phyloP scores from a whole-genome alignment of 305 asterid genomes.

The Fraxinus baroniana region DNA sequence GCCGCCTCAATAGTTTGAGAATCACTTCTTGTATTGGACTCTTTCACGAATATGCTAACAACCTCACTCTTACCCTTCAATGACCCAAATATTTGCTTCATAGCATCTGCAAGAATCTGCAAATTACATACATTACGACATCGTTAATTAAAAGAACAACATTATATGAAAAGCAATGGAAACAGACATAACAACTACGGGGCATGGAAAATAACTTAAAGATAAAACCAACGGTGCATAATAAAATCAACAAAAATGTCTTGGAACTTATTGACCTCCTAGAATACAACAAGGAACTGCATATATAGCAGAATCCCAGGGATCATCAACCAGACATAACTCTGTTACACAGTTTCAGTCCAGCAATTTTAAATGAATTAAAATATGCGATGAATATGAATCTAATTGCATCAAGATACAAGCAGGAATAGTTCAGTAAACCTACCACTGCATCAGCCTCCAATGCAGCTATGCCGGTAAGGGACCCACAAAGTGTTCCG shows the following conservation, averaged over 20 bases:
- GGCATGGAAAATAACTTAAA: not conserved
- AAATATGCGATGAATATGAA: conserved; percentile 7
- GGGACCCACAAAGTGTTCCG: conserved; percentile 88
- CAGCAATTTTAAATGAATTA: conserved; percentile 11
- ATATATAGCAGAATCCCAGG: not conserved
- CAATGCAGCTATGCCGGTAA: conserved; percentile 77
- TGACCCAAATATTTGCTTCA: conserved; percentile 71
- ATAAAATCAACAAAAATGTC: not conserved
- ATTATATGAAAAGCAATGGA: not conserved
- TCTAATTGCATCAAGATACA: not conserved
- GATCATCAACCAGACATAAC: conserved; percentile 11
- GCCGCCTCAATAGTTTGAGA: conserved; percentile 44
- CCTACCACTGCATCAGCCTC: conserved; percentile 95
- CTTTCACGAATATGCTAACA: conserved; percentile 45
- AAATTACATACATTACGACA: conserved; percentile 31
- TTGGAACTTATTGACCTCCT: conserved; percentile 4
- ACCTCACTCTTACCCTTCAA: conserved; percentile 51
- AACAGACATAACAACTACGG: not conserved
- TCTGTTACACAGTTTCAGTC: not conserved
- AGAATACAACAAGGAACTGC: not conserved
- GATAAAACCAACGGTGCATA: not conserved
- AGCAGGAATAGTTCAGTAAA: conserved; percentile 11
- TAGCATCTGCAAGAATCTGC: conserved; percentile 93
- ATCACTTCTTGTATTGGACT: conserved; percentile 43
- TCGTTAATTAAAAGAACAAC: conserved; percentile 12